phyloP scores from a whole-genome alignment of 495 filamentous ascomycete genomes.

The Ramalina peruviana region DNA sequence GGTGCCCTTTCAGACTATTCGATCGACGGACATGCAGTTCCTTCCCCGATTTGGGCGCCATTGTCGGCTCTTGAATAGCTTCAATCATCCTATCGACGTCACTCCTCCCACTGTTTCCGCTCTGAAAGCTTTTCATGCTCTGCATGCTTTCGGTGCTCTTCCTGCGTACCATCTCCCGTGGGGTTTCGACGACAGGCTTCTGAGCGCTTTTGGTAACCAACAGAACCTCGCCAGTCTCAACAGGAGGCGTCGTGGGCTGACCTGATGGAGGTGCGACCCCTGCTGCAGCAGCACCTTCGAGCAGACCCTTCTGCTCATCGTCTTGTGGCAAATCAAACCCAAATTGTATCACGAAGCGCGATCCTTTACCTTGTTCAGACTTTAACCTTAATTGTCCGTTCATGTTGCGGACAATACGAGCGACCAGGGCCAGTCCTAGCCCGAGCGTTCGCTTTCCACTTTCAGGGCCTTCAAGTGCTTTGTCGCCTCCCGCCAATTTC shows the following conservation, averaged over 20 bases:
- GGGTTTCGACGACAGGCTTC: slow-evolving; percentile 6
- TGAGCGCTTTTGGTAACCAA: slow-evolving; percentile 29
- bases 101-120: slow-evolving; percentile 39
- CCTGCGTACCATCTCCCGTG: slow-evolving; percentile 12
- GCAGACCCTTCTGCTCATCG: slow-evolving; percentile 12
- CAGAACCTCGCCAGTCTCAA: slow-evolving; percentile 38
- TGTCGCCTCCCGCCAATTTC: slow-evolving; percentile 11
- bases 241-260: slow-evolving; percentile 19
- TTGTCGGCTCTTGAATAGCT: slow-evolving; percentile 51
- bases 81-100: slow-evolving; percentile 65
- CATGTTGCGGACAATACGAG: slow-evolving; percentile 77
- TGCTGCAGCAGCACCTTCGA: slow-evolving; percentile 3
- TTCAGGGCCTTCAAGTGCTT: slow-evolving; percentile 8
- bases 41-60: slow-evolving; percentile 22
- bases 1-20: not conserved
- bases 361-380: slow-evolving; percentile 76
- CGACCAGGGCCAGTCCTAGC: slow-evolving; percentile 74
- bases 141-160: slow-evolving; percentile 23
- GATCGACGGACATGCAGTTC: not conserved
- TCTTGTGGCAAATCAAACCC: slow-evolving; percentile 49
- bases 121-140: slow-evolving; percentile 34
- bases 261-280: slow-evolving; percentile 4
- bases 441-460: slow-evolving; percentile 44
- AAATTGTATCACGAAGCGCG: slow-evolving; percentile 61
- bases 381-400: slow-evolving; percentile 79